Percentiles rank a stretch among this genome's conserved stretches.
These are phyloP conservation scores for Williopsis jadinii DNA, from an alignment of 1,139 yeast genomes.

Conservation along the genomic window DNA sequence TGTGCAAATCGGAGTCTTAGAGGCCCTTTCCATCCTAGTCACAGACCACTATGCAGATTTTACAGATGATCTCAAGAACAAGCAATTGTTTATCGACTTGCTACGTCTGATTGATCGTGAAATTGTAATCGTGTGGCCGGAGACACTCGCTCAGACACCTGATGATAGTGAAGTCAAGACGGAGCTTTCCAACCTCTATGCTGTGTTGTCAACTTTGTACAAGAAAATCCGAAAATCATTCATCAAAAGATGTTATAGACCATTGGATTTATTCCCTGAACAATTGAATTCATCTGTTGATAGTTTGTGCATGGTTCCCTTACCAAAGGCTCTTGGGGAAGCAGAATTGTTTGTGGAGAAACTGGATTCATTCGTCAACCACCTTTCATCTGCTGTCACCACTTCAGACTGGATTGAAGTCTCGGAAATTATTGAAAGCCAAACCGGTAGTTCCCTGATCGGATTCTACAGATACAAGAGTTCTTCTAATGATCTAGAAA, in stretches of 20 bases:
- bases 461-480: slow-evolving; percentile 54
- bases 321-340: slow-evolving; percentile 25
- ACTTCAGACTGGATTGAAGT: slow-evolving; percentile 76
- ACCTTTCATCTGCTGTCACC: slow-evolving; percentile 52
- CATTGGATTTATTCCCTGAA: slow-evolving; percentile 35
- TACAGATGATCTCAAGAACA: slow-evolving; percentile 58
- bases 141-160: slow-evolving; percentile 26
- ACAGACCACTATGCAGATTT: slow-evolving; percentile 72
- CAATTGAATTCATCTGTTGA: slow-evolving; percentile 9
- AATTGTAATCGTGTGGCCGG: slow-evolving; percentile 62
- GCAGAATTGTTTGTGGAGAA: slow-evolving; percentile 55
- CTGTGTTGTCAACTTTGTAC: slow-evolving; percentile 49
- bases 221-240: slow-evolving; percentile 65
- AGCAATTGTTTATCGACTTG: slow-evolving; percentile 56
- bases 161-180: slow-evolving; percentile 23
- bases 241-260: slow-evolving; percentile 75
- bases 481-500: slow-evolving; percentile 41
- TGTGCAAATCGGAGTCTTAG: slow-evolving; percentile 78
- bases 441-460: slow-evolving; percentile 43
- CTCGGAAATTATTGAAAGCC: slow-evolving; percentile 67
- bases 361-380: slow-evolving; percentile 56
- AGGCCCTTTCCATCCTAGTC: slow-evolving; percentile 66
- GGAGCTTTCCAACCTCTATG: slow-evolving; percentile 32
- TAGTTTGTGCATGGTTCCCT: slow-evolving; percentile 12
- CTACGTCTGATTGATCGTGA: slow-evolving; percentile 67